Evolutionary conservation across 2,329 filamentous ascomycete genomes (phyloP).

Genomic region (Penicillium palitans): DNA sequence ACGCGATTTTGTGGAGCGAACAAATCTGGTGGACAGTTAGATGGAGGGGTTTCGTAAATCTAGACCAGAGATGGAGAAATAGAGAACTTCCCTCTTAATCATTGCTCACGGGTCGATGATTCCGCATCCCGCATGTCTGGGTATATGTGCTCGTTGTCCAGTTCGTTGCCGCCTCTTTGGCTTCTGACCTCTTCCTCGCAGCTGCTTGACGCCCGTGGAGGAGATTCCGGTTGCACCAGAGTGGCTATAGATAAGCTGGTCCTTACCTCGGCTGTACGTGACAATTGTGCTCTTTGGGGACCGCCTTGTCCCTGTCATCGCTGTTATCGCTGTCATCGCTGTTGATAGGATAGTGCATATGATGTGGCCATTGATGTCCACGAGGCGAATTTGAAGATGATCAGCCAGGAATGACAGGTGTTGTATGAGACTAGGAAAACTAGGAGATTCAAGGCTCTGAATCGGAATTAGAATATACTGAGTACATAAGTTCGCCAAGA

Average conservation of each 20-base stretch:
- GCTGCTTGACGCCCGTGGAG: not conserved
- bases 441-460: no score
- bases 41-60: no score
- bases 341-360: not conserved
- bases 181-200: conserved; percentile 61
- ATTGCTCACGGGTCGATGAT: conserved; percentile 34
- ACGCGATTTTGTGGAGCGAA: no score
- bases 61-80: no score
- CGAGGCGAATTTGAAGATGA: not conserved
- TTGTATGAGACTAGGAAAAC: not conserved
- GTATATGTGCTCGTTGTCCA: conserved; percentile 62
- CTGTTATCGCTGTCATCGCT: no score
- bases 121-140: conserved; percentile 56
- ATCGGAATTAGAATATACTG: not conserved
- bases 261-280: not conserved
- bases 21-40: no score
- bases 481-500: not conserved
- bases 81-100: no score
- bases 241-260: not conserved
- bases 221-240: not conserved
- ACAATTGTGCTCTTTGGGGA: not conserved
- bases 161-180: conserved; percentile 60
- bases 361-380: not conserved
- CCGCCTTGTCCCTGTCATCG: not conserved
- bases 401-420: not conserved